Conservation (phyloP, 2,329 filamentous ascomycete genomes). For the Diaporthe australafricana region DNA sequence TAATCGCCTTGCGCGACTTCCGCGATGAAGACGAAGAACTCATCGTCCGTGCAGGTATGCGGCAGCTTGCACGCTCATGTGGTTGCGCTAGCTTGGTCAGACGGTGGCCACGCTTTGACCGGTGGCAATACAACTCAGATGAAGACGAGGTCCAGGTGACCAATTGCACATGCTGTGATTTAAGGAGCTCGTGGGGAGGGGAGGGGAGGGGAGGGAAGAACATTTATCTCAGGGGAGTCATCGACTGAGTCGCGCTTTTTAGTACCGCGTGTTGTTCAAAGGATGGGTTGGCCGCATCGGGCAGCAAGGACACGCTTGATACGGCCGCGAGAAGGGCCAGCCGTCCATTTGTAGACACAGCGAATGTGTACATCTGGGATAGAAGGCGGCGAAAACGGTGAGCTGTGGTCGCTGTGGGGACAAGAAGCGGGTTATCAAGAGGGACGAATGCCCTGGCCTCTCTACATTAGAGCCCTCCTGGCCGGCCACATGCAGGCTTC, state of each 20-base stretch:
- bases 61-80: neutral
- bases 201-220: constrained; percentile 29
- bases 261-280: neutral
- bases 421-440: constrained; percentile 43
- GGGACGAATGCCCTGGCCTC: constrained; percentile 42
- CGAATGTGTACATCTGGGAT: constrained; percentile 2
- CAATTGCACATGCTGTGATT: constrained; percentile 3
- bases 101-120: neutral
- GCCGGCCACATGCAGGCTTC: constrained; percentile 28
- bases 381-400: constrained; percentile 35
- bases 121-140: neutral
- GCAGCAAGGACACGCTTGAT: constrained; percentile 32
- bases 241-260: constrained; percentile 22
- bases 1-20: constrained; percentile 58
- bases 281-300: constrained; percentile 20
- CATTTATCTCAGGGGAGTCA: constrained; percentile 17
- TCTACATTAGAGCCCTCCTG: constrained; percentile 2
- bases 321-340: constrained; percentile 19
- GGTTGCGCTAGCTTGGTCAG: neutral
- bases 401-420: constrained; percentile 31
- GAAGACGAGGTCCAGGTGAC: neutral
- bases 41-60: constrained; percentile 45
- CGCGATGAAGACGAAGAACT: constrained; percentile 56
- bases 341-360: constrained; percentile 7
- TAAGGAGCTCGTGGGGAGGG: constrained; percentile 5